A percentile compares a stretch with the other conserved stretches of the same genome.
Evolutionary conservation across 164 flowering plant genomes (phyloP).

Genomic region (Hamamelis virginiana): DNA sequence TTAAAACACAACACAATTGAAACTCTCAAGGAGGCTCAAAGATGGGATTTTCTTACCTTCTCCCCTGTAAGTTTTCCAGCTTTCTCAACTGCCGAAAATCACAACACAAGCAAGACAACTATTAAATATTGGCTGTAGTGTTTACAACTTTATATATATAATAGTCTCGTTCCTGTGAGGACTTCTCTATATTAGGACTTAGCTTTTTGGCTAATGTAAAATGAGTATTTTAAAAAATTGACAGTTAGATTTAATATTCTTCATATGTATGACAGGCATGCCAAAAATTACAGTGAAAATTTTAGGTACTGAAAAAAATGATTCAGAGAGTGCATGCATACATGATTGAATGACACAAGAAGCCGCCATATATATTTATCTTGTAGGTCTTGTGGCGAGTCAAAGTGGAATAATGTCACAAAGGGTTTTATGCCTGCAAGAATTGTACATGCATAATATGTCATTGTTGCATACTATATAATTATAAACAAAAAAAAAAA

Average conservation of each 20-base stretch:
- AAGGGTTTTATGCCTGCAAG: conserved; percentile 31
- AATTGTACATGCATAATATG: not conserved
- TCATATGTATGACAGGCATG: too few species aligned
- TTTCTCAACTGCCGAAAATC: conserved; percentile 19
- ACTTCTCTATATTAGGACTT: too few species aligned
- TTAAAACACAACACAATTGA: too few species aligned
- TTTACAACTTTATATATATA: too few species aligned
- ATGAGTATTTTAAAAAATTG: too few species aligned
- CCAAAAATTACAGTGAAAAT: too few species aligned
- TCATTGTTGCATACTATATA: too few species aligned
- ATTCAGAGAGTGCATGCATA: conserved; percentile 17
- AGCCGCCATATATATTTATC: conserved; percentile 32
- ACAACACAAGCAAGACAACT: not conserved
- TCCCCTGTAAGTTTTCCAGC: conserved; percentile 25
- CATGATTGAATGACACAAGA: conserved; percentile 18
- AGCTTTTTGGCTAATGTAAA: too few species aligned
- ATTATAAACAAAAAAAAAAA: not conserved
- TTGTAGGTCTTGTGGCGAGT: conserved; percentile 28
- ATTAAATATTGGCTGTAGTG: not conserved
- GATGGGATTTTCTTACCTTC: not conserved
- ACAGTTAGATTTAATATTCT: too few species aligned
- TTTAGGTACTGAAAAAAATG: too few species aligned
- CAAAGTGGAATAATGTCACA: conserved; percentile 40
- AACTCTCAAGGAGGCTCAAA: too few species aligned
- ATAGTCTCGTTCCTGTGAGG: too few species aligned